Base-by-base conservation (phyloP, 768 basidiomycete species). In the Leucocoprinus sp. region DNA sequence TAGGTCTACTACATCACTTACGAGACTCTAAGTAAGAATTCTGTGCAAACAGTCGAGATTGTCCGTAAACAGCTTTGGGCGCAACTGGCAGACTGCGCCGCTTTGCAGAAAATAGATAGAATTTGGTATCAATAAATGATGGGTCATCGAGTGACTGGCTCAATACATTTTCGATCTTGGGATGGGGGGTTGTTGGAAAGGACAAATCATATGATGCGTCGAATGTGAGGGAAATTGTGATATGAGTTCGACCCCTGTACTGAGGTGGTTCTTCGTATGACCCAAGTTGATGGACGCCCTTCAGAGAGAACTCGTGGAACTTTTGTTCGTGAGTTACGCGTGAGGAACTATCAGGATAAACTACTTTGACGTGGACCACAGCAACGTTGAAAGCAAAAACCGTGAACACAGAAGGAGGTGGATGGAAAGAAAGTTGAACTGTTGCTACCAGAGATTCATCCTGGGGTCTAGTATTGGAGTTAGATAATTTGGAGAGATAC, bases 51-150 rank as follows among this genome's bases (percentile, higher is more conserved):
- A 51, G 35, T 9, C 3, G 12, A 21, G 50, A 37, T 14, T 51
- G 40, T 5, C 42, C 50, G n/a, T 33, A 51, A 0, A 51, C 19
- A 9, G 36, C 26, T 23, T 36, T 42, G 3, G 46, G 43, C 8
- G 17, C 12, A 11, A 24, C 34, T 22, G 40, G 19, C 15, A 22
- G 27, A 14, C 42, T 31, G 34, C 37, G 36, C 0, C 38, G 18
- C 12, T 33, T 38, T 5, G 45, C 28, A 1, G 46, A 51, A n/a
- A 40, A 43, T 9, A 51, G 46, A 26, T 43, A 51, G 37, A 51
- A 51, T 21, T 51, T 51, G 11, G 42, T 36, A 17, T 51, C 50
- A 12, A 43, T 39, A 31, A 47, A 47, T 12, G 38, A 34, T 5
- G 45, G 45, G 1, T 23, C 31, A n/a, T 47, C 45, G 5, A 47